Conservation (phyloP, 1,139 yeast genomes). For the Yamadazyma epiphylla region DNA sequence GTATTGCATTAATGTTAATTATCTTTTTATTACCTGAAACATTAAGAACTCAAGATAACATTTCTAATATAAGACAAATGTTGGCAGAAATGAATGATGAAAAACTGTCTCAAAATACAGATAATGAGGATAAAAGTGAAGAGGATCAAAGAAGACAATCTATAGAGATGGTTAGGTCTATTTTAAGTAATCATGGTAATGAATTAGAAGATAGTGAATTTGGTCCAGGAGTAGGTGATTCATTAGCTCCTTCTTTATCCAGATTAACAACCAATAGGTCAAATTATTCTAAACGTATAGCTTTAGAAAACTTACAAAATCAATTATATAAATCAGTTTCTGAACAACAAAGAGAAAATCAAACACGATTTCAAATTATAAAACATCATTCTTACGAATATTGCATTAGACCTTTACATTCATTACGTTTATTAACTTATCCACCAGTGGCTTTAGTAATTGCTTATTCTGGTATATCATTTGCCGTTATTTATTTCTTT, state of each 20-base stretch:
- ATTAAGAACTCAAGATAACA: slow-evolving; percentile 50
- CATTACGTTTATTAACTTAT: slow-evolving; percentile 51
- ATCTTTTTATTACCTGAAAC: slow-evolving; percentile 73
- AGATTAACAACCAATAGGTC: slow-evolving; percentile 34
- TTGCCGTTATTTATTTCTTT: slow-evolving; percentile 66
- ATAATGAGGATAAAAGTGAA: slow-evolving; percentile 1
- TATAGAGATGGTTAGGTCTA: slow-evolving; percentile 5
- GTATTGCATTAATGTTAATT: slow-evolving; percentile 46
- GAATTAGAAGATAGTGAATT: slow-evolving; percentile 1
- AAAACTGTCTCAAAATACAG: slow-evolving; percentile 11
- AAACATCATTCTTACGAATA: slow-evolving; percentile 35
- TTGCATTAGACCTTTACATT: slow-evolving; percentile 44
- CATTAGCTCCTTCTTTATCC: slow-evolving; percentile 35
- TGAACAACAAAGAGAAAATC: slow-evolving; percentile 2
- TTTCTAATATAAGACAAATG: slow-evolving; percentile 45
- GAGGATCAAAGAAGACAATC: slow-evolving; percentile 5
- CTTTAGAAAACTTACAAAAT: slow-evolving; percentile 20
- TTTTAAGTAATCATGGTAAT: slow-evolving; percentile 5
- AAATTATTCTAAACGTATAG: slow-evolving; percentile 26
- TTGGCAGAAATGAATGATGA: slow-evolving; percentile 17
- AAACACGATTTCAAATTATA: slow-evolving; percentile 12
- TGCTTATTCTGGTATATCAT: slow-evolving; percentile 61
- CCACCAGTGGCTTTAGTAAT: slow-evolving; percentile 75
- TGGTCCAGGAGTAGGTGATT: slow-evolving; percentile 26
- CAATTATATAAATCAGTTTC: slow-evolving; percentile 18